phyloP scores from a whole-genome alignment of 371 early-diverging fungal species.

The Quaeritorhiza haematococci region DNA sequence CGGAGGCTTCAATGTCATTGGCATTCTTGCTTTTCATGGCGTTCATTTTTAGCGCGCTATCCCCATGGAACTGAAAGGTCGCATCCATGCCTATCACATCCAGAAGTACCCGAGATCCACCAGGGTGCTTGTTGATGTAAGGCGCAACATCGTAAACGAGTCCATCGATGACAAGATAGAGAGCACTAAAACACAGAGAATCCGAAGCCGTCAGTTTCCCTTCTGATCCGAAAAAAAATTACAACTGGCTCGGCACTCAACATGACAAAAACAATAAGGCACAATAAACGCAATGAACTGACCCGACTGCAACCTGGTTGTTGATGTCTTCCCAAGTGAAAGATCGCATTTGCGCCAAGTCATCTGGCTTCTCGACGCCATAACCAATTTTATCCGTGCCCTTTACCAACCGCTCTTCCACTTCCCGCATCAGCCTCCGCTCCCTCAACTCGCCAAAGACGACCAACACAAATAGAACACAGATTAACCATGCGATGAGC shows the following conservation, averaged over 20 bases:
- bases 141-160: not conserved
- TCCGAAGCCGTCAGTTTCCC: no score
- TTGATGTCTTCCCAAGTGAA: not conserved
- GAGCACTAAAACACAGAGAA: no score
- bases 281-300: no score
- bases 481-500: not conserved
- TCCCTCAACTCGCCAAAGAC: not conserved
- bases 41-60: not conserved
- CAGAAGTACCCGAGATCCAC: not conserved
- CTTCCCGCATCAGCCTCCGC: no score
- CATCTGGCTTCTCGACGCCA: no score
- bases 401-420: no score
- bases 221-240: no score
- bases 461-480: not conserved
- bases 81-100: not conserved
- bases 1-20: not conserved
- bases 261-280: no score
- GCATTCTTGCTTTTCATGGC: not conserved
- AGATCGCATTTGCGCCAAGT: not conserved
- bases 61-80: not conserved
- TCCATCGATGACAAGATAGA: not conserved
- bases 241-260: no score
- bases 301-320: not conserved
- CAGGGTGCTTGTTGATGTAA: conserved; percentile 1
- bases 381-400: no score